Conservation (phyloP, 257 asterid species). For the Pogostemon cablin region DNA sequence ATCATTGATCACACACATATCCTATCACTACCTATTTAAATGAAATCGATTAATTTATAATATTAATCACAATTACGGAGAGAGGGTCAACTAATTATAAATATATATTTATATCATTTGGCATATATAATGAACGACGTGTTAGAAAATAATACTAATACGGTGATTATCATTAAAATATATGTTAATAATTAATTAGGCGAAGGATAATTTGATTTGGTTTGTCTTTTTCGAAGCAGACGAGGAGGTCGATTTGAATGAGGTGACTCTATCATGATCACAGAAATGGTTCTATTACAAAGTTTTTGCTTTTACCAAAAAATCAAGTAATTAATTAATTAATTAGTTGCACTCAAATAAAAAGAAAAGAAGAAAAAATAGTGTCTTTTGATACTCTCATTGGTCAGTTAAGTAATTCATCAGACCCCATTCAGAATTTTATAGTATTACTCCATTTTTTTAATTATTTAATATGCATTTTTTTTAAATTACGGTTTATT, state of each 20-base stretch:
- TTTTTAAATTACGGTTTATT: too few species aligned
- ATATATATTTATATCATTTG: too few species aligned
- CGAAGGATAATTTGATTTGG: neutral
- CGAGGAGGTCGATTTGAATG: neutral
- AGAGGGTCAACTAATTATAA: too few species aligned
- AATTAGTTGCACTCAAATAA: neutral
- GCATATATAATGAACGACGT: too few species aligned
- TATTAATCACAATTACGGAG: too few species aligned
- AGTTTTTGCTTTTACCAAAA: neutral
- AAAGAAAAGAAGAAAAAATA: neutral
- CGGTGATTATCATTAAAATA: neutral
- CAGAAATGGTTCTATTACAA: conserved; percentile 1
- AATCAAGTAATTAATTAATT: neutral
- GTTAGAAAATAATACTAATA: neutral
- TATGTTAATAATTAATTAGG: too few species aligned
- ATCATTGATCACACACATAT: too few species aligned
- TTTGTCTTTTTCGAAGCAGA: conserved; percentile 20
- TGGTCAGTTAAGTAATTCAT: neutral
- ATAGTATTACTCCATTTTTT: too few species aligned
- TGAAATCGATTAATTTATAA: too few species aligned
- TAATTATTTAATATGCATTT: too few species aligned
- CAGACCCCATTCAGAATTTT: too few species aligned
- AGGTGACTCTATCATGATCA: neutral
- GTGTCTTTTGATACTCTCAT: neutral
- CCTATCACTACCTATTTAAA: too few species aligned